Conservation (phyloP, 2,329 filamentous ascomycete species). For the Paecilomyces formosus region DNA sequence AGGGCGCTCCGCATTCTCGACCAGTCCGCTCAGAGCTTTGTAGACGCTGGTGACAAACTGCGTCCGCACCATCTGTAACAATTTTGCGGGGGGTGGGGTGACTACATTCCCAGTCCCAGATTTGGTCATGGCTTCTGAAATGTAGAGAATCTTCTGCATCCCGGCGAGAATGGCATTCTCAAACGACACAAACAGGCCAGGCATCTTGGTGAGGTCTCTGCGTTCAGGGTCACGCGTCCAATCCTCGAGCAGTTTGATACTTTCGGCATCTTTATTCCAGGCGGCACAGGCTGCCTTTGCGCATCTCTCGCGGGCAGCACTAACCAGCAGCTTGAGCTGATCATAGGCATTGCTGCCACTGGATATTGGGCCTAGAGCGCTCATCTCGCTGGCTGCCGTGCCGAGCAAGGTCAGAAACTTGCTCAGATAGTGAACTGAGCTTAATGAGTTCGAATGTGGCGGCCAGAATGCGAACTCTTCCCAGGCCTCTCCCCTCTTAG, state of each 20-base stretch:
- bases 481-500: conserved; percentile 75
- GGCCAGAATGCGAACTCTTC: conserved; percentile 96
- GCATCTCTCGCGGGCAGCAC: conserved; percentile 72
- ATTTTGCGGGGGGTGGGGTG: conserved; percentile 73
- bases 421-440: conserved; percentile 82
- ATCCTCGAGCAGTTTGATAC: conserved; percentile 85
- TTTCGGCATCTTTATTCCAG: conserved; percentile 90
- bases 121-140: conserved; percentile 75
- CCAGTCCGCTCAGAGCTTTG: conserved; percentile 88
- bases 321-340: conserved; percentile 66
- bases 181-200: conserved; percentile 74
- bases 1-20: conserved; percentile 85
- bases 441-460: conserved; percentile 82
- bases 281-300: conserved; percentile 78
- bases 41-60: conserved; percentile 93
- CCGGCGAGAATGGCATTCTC: conserved; percentile 74
- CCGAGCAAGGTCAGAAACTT: conserved; percentile 76
- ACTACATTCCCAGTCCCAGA: conserved; percentile 70
- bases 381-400: conserved; percentile 80
- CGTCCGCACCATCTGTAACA: conserved; percentile 81
- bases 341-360: conserved; percentile 54
- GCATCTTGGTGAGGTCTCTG: conserved; percentile 86
- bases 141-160: conserved; percentile 93
- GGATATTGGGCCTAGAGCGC: conserved; percentile 62
- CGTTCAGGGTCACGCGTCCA: conserved; percentile 80